Evolutionary conservation across 2,329 filamentous ascomycete genomes (phyloP).

Genomic region (Venturia carpophila): DNA sequence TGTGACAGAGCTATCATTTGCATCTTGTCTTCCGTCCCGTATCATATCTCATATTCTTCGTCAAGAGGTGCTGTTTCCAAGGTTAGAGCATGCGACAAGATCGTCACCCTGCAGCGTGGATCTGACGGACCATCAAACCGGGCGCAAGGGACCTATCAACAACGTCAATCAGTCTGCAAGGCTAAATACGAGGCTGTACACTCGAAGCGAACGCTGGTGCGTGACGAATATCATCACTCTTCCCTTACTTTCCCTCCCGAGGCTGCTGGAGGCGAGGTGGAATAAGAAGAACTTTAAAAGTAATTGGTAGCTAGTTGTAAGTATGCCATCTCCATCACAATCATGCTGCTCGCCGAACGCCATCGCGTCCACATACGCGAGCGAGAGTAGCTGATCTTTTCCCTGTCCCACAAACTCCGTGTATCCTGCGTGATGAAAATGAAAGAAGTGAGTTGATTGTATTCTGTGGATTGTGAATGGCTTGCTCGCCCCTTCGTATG

Average conservation of each 20-base stretch:
- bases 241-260: background rate
- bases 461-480: background rate
- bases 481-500: background rate
- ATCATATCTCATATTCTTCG: no score
- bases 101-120: background rate
- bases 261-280: background rate
- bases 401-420: background rate
- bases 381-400: background rate
- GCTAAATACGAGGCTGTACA: background rate
- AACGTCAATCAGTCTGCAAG: background rate
- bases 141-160: background rate
- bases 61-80: no score
- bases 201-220: background rate
- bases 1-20: background rate
- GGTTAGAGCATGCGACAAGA: background rate
- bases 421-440: background rate
- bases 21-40: background rate
- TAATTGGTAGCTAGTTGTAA: background rate
- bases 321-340: slow-evolving; percentile 7
- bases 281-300: background rate
- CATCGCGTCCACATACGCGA: background rate
- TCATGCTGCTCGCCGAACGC: slow-evolving; percentile 4
- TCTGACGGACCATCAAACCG: background rate
- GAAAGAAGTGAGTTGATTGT: background rate
- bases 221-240: background rate